A percentile compares a stretch with the other conserved stretches of the same genome.
Conservation (phyloP, 768 basidiomycete genomes). For the Amanita thiersii region DNA sequence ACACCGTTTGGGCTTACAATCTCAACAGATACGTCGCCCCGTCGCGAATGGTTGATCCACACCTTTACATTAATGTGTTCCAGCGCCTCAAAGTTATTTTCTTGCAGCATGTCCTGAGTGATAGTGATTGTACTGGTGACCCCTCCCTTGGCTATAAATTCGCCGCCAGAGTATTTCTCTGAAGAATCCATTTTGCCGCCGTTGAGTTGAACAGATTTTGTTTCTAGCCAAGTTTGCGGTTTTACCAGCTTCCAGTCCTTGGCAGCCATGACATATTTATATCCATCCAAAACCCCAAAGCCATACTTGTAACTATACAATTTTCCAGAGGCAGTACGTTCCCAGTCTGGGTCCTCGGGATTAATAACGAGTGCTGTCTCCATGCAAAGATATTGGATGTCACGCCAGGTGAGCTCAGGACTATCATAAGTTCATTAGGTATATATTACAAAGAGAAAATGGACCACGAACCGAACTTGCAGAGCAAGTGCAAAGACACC, state of each 20-base stretch:
- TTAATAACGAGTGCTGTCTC: conserved; percentile 73
- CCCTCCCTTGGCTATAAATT: conserved; percentile 58
- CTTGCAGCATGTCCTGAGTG: conserved; percentile 54
- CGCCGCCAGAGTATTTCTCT: conserved; percentile 53
- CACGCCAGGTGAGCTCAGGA: conserved; percentile 94
- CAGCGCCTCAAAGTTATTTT: conserved; percentile 76
- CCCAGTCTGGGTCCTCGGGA: conserved; percentile 91
- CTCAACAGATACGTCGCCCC: conserved; percentile 94
- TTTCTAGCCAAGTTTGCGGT: conserved; percentile 86
- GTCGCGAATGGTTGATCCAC: conserved; percentile 80
- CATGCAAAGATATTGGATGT: conserved; percentile 86
- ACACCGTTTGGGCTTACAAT: conserved; percentile 80
- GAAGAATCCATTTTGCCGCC: conserved; percentile 48
- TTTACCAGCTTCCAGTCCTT: conserved; percentile 82
- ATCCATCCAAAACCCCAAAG: conserved; percentile 83
- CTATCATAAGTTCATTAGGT: conserved; percentile 26
- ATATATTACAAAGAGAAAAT: conserved; percentile 4
- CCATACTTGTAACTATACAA: conserved; percentile 87
- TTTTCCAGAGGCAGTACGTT: conserved; percentile 62
- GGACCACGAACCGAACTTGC: conserved; percentile 65
- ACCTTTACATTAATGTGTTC: conserved; percentile 92
- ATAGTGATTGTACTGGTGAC: conserved; percentile 56
- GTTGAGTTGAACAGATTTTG: conserved; percentile 60
- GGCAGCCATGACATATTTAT: conserved; percentile 72
- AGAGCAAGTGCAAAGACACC: conserved; percentile 91